Conservation (phyloP, 345 rosid species). For the Brassica rapa region DNA sequence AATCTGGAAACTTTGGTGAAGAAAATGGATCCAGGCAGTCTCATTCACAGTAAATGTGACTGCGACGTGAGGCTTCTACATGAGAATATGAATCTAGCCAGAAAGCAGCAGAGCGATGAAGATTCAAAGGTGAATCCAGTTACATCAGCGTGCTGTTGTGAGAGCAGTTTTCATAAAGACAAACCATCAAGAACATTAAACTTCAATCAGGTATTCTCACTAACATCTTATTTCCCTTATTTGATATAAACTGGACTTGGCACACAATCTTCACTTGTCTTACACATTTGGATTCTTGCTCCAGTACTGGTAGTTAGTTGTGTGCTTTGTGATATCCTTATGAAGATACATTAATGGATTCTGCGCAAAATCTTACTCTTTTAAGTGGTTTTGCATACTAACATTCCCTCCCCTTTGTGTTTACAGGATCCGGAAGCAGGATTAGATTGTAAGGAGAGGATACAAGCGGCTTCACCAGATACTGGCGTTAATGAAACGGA, state of each 20-base stretch:
- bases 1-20: constrained; percentile 54
- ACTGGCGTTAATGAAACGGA: constrained; percentile 22
- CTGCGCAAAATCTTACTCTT: not conserved
- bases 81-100: constrained; percentile 51
- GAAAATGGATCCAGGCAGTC: constrained; percentile 40
- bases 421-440: constrained; percentile 55
- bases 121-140: constrained; percentile 29
- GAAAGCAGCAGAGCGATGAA: constrained; percentile 40
- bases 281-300: constrained; percentile 14
- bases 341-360: not conserved
- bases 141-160: constrained; percentile 36
- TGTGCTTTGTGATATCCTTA: not conserved
- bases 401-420: not conserved
- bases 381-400: not conserved
- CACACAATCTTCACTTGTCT: constrained; percentile 20
- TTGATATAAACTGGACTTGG: not conserved
- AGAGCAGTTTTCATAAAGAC: constrained; percentile 41
- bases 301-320: not conserved
- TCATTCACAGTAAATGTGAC: constrained; percentile 38
- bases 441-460: constrained; percentile 31
- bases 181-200: constrained; percentile 41
- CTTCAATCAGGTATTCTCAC: constrained; percentile 52
- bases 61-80: constrained; percentile 49
- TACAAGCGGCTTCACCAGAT: constrained; percentile 24
- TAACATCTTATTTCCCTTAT: constrained; percentile 15